A percentile compares a stretch with the other conserved stretches of the same genome.
phyloP scores from a whole-genome alignment of 2,329 filamentous ascomycete species.

The Phyllosticta paracitricarpa region DNA sequence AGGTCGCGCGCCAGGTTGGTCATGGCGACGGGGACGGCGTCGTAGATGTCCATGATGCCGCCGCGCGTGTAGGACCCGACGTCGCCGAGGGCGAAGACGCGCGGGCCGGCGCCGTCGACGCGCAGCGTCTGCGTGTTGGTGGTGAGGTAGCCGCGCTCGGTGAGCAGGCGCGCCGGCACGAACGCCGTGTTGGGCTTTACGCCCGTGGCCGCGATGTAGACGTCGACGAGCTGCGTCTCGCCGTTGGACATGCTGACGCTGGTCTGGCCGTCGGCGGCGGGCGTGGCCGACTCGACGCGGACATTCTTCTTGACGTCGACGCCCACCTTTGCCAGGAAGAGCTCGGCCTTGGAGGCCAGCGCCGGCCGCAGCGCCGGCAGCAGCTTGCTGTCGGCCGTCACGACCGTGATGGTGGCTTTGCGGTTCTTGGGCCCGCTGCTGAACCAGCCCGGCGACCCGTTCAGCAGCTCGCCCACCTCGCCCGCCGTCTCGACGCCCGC shows the following conservation, averaged over 20 bases:
- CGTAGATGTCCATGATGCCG: slow-evolving; percentile 22
- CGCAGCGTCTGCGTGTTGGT: slow-evolving; percentile 22
- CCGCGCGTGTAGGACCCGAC: slow-evolving; percentile 22
- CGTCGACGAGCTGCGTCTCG: slow-evolving; percentile 28
- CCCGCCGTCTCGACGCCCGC: slow-evolving; percentile 29
- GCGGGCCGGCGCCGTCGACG: slow-evolving; percentile 8
- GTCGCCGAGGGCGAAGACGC: slow-evolving; percentile 27
- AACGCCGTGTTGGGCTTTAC: slow-evolving; percentile 20
- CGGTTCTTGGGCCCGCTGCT: slow-evolving; percentile 14
- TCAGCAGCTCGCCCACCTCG: slow-evolving; percentile 40
- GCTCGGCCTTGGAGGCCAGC: slow-evolving; percentile 19
- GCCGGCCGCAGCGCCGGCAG: slow-evolving; percentile 17
- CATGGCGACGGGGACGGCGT: slow-evolving; percentile 29
- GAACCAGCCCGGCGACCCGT: slow-evolving; percentile 35
- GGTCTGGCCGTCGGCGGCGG: slow-evolving; percentile 26
- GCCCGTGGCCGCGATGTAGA: slow-evolving; percentile 25
- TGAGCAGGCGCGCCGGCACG: slow-evolving; percentile 17
- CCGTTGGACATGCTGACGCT: slow-evolving; percentile 30
- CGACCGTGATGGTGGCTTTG: slow-evolving; percentile 19
- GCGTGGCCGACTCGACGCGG: slow-evolving; percentile 9
- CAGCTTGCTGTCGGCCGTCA: slow-evolving; percentile 18
- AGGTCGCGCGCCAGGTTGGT: slow-evolving; percentile 41
- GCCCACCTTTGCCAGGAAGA: slow-evolving; percentile 18
- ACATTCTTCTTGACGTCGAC: slow-evolving; percentile 16
- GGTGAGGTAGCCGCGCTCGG: slow-evolving; percentile 18